These are phyloP conservation scores for Penicillium robsamsonii DNA, from an alignment of 495 filamentous ascomycete species.

Conservation along the genomic window DNA sequence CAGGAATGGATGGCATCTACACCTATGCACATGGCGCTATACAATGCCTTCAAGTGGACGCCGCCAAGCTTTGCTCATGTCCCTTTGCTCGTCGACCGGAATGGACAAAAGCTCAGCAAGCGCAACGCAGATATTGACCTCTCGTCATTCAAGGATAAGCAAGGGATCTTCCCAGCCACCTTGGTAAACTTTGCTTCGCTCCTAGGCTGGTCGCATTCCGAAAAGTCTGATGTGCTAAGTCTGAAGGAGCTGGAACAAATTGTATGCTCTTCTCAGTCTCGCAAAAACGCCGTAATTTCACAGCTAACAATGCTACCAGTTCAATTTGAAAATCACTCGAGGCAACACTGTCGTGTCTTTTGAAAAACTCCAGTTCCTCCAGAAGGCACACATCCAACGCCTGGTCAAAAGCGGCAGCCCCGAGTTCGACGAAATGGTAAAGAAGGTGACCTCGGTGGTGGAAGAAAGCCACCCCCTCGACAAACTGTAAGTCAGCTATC, in stretches of 20 bases:
- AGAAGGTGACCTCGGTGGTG: slow-evolving; percentile 33
- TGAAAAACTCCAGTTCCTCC: slow-evolving; percentile 77
- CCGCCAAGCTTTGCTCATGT: slow-evolving; percentile 85
- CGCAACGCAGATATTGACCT: slow-evolving; percentile 72
- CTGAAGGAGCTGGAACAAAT: slow-evolving; percentile 66
- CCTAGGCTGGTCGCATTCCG: slow-evolving; percentile 78
- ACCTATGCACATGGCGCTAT: slow-evolving; percentile 81
- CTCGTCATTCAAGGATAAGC: slow-evolving; percentile 59
- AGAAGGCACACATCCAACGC: slow-evolving; percentile 64
- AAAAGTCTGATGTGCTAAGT: slow-evolving; percentile 64
- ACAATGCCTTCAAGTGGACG: slow-evolving; percentile 86
- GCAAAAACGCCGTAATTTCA: not conserved
- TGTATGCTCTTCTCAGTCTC: slow-evolving; percentile 39
- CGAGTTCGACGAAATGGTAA: slow-evolving; percentile 51
- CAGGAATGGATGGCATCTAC: slow-evolving; percentile 94
- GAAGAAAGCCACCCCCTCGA: slow-evolving; percentile 29
- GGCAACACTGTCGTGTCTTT: slow-evolving; percentile 85
- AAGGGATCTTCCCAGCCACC: slow-evolving; percentile 67
- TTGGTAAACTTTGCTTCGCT: slow-evolving; percentile 82
- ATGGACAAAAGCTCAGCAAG: slow-evolving; percentile 86
- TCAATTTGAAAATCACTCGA: slow-evolving; percentile 79
- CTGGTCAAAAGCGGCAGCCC: slow-evolving; percentile 34
- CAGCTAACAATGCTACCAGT: slow-evolving; percentile 44
- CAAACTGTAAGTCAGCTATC: slow-evolving; percentile 29
- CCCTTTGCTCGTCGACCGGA: slow-evolving; percentile 72